phyloP scores from a whole-genome alignment of 495 filamentous ascomycete species.

The Pseudotulostoma volvatum region DNA sequence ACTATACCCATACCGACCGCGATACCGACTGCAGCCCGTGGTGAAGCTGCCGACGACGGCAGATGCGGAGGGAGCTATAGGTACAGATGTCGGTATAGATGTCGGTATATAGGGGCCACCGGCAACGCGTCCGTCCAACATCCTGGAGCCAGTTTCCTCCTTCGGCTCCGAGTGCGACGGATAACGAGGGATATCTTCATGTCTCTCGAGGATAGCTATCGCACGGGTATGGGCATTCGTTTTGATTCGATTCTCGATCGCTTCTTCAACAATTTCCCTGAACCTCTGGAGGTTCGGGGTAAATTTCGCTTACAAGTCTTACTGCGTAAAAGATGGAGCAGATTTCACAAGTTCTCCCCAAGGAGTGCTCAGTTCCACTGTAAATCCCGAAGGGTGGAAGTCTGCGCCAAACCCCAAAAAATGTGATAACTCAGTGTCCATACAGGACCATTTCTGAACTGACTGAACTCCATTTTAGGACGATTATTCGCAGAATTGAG shows the following conservation, averaged over 20 bases:
- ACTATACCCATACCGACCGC: no score
- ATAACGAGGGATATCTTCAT: neutral
- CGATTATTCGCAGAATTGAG: no score
- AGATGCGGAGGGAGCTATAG: no score
- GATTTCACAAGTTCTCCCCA: neutral
- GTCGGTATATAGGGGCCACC: neutral
- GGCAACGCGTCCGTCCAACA: neutral
- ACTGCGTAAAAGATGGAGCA: neutral
- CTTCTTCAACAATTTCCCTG: neutral
- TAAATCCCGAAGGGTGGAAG: neutral
- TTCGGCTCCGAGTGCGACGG: neutral
- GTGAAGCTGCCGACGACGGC: no score
- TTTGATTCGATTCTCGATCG: neutral
- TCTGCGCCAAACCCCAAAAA: neutral
- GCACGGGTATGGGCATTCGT: neutral
- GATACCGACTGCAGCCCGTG: no score
- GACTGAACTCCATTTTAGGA: no score
- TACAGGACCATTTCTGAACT: no score
- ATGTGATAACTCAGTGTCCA: no score
- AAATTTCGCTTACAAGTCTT: neutral
- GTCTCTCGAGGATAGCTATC: neutral
- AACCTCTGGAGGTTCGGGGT: neutral
- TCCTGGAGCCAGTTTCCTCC: neutral
- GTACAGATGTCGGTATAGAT: no score
- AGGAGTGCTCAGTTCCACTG: neutral